Evolutionary conservation across 495 filamentous ascomycete genomes (phyloP).

Genomic region (Xylaria bambusicola): DNA sequence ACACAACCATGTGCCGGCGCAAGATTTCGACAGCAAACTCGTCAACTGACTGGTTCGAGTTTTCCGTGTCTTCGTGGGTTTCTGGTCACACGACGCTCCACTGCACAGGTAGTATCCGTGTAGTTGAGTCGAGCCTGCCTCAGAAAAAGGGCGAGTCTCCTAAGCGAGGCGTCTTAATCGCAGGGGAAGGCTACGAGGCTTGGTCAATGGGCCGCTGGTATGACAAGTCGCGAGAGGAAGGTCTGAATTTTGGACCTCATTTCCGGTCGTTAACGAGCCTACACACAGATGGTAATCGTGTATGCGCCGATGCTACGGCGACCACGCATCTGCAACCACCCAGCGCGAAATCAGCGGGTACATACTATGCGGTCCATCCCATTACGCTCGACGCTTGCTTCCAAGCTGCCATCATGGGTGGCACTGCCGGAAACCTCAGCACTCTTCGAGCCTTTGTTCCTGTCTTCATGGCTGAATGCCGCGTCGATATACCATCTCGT

Average conservation of each 20-base stretch:
- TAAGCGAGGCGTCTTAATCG: not conserved
- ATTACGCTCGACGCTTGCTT: constrained; percentile 8
- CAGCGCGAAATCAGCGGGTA: no score
- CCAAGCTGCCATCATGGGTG: constrained; percentile 23
- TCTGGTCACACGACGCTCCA: constrained; percentile 22
- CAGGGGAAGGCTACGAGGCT: not conserved
- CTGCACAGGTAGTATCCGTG: constrained; percentile 22
- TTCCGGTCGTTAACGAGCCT: constrained; percentile 19
- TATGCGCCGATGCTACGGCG: not conserved
- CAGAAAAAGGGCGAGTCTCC: no score
- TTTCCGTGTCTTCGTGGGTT: constrained; percentile 28
- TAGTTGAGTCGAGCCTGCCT: not conserved
- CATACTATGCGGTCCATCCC: not conserved
- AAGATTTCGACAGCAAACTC: constrained; percentile 18
- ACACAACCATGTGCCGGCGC: constrained; percentile 20
- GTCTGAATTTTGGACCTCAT: constrained; percentile 16
- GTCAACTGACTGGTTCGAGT: constrained; percentile 28
- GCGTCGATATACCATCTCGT: no score
- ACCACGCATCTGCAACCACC: not conserved
- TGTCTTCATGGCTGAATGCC: no score
- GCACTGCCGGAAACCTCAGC: no score
- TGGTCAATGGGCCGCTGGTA: constrained; percentile 20
- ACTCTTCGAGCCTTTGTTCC: no score
- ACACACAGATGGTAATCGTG: not conserved
- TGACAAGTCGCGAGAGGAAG: constrained; percentile 13